Base-by-base conservation (phyloP, 257 asterid species). In the Plantago ovata region DNA sequence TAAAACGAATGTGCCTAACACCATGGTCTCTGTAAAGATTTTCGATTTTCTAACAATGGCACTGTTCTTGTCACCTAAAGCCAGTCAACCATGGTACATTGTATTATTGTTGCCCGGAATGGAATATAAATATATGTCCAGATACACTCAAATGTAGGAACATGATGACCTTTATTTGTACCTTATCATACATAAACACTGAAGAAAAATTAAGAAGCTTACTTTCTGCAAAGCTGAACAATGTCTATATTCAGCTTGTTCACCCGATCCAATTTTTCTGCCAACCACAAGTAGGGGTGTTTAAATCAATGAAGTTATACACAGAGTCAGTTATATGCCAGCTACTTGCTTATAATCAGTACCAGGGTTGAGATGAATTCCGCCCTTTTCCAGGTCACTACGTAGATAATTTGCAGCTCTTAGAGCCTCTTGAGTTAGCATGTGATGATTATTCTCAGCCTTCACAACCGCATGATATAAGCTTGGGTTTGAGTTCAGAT, bases 351-450 rank as follows among this genome's bases (percentile, higher is more conserved):
- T 63, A 58, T 60, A 65, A 72, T 57, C 63, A 51, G 44, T 78
- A 92, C 97, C 95, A 63, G 83, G 67, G 67, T 70, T 65, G 39
- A 92, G 95, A 77, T 92, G 97, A 78, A 88, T 85, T 70, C 98
- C 98, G 68, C 97, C 97, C 83, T 84, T 88, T 83, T 88, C 98
- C 72, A 88, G 74, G 77, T 88, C 97, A 66, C 62, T 71, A 14
- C 94, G 94, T 58, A 83, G 70, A 78, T 74, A 71, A 52, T 50
- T 80, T 60, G 91, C 98, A 66, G 91, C 88, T 74, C 94, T 82
- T 39, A 16, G 79, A 62, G 80, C 95, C 79, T 92, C 98, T 52
- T 80, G 84, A 36, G 91, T 68, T 65, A 92, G 94, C 75, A 82
- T 70, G 72, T 72, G 86, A 58, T 45, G 72, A 67, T 85, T 81